Percentiles rank a stretch among this genome's conserved stretches.
Evolutionary conservation across 192 early-diverging fungal species (phyloP).

Genomic region (Oehlia diaphana): DNA sequence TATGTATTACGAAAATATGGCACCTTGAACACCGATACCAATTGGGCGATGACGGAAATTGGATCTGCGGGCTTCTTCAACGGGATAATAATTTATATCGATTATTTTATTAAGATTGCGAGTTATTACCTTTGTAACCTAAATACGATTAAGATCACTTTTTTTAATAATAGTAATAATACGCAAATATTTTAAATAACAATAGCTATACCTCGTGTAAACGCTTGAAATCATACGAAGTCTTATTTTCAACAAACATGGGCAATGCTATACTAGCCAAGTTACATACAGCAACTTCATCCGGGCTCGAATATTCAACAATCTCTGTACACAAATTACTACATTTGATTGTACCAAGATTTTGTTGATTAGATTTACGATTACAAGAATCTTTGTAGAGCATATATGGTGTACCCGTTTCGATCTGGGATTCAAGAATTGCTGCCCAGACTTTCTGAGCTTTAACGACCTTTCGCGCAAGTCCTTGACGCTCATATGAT

Average conservation of each 20-base stretch:
- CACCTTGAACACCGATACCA: constrained; percentile 96
- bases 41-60: constrained; percentile 97
- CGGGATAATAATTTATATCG: constrained; percentile 96
- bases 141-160: not conserved
- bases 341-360: constrained; percentile 98
- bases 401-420: constrained; percentile 98
- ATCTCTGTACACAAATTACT: constrained; percentile 98
- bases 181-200: not conserved
- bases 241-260: constrained; percentile 68
- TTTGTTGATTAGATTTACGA: constrained; percentile 98
- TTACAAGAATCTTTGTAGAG: constrained; percentile 99
- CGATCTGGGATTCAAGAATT: constrained; percentile 93
- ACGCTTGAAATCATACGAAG: constrained; percentile 79
- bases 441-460: constrained; percentile 98
- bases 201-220: constrained; percentile 59
- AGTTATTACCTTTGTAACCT: constrained; percentile 85
- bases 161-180: constrained; percentile 18
- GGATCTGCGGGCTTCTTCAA: constrained; percentile 79
- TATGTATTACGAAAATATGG: not conserved
- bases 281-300: constrained; percentile 98
- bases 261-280: constrained; percentile 93
- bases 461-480: constrained; percentile 87
- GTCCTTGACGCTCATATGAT: constrained; percentile 81
- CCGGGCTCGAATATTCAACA: constrained; percentile 92
- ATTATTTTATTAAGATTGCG: constrained; percentile 97